phyloP scores from a whole-genome alignment of 768 basidiomycete species.

The Auriculariales sp. region DNA sequence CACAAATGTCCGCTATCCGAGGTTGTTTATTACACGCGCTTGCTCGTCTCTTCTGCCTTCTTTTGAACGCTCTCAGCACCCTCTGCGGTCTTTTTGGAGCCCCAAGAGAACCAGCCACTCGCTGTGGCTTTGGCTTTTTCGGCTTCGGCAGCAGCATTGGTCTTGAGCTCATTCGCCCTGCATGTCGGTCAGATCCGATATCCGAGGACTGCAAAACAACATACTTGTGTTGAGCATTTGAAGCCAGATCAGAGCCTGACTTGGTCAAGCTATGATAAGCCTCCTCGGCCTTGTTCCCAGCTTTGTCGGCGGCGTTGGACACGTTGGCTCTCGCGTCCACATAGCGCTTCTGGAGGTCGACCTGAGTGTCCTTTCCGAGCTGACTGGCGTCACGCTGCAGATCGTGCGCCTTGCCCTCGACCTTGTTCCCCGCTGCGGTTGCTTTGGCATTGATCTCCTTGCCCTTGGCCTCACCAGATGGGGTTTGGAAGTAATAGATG shows the following conservation, averaged over 20 bases:
- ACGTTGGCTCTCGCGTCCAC: background rate
- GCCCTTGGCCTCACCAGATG: background rate
- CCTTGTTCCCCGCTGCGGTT: too few relatives aligned
- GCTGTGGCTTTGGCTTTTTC: background rate
- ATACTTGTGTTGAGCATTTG: background rate
- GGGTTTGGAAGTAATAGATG: background rate
- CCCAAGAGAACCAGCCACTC: background rate
- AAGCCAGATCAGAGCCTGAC: too few relatives aligned
- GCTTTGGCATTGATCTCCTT: background rate
- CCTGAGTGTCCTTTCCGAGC: background rate
- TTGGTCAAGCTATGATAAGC: background rate
- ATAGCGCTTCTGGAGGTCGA: background rate
- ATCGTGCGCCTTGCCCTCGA: constrained; percentile 1
- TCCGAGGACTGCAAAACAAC: background rate
- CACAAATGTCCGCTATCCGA: too few relatives aligned
- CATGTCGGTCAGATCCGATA: background rate
- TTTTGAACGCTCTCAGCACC: background rate
- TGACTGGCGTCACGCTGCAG: background rate
- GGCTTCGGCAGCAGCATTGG: background rate
- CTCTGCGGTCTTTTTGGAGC: background rate
- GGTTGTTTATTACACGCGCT: too few relatives aligned
- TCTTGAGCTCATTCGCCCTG: background rate
- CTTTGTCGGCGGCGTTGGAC: background rate
- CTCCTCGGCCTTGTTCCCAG: background rate
- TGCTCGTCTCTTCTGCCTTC: too few relatives aligned